phyloP scores from a whole-genome alignment of 139 green algal species.

The Marvania coccoides region DNA sequence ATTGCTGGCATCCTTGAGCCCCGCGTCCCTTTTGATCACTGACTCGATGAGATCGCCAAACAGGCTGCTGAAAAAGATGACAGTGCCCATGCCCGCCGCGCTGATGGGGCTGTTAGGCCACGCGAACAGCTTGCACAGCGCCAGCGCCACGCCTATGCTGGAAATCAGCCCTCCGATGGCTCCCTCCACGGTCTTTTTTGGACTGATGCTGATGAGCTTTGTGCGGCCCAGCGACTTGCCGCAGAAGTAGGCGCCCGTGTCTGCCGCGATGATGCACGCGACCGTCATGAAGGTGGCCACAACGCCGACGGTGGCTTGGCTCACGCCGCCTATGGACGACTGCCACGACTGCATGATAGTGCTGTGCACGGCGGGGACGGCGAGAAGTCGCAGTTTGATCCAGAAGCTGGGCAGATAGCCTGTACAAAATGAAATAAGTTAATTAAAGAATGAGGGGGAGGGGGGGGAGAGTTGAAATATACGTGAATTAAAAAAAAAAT shows the following conservation, averaged over 20 bases:
- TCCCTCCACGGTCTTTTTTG: slow-evolving; percentile 94
- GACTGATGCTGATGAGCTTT: slow-evolving; percentile 73
- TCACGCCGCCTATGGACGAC: slow-evolving; percentile 34
- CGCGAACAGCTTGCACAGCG: slow-evolving; percentile 29
- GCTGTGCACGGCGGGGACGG: slow-evolving; percentile 33
- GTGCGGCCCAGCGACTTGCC: slow-evolving; percentile 71
- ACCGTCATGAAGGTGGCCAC: slow-evolving; percentile 71
- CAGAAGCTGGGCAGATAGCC: slow-evolving; percentile 91
- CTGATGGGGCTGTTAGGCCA: slow-evolving; percentile 17
- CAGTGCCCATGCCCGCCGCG: slow-evolving; percentile 30
- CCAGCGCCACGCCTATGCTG: slow-evolving; percentile 46
- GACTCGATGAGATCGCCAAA: slow-evolving; percentile 98
- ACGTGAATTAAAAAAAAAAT: too few relatives aligned
- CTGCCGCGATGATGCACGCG: slow-evolving; percentile 74
- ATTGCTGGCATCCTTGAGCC: slow-evolving; percentile 89
- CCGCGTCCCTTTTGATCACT: slow-evolving; percentile 95
- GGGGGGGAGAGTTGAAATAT: too few relatives aligned
- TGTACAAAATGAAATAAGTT: too few relatives aligned
- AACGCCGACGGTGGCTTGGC: slow-evolving; percentile 66
- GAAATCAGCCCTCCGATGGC: slow-evolving; percentile 64
- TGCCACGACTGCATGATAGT: slow-evolving; percentile 19
- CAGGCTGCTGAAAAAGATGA: slow-evolving; percentile 75
- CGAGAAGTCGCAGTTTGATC: slow-evolving; percentile 77
- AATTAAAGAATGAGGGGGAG: too few relatives aligned
- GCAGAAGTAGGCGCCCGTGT: slow-evolving; percentile 82